Evolutionary conservation across 78 protist genomes (phyloP), one percentile per base, ranked within the genome.

Genomic region (Neovahlkampfia damariscottae): DNA sequence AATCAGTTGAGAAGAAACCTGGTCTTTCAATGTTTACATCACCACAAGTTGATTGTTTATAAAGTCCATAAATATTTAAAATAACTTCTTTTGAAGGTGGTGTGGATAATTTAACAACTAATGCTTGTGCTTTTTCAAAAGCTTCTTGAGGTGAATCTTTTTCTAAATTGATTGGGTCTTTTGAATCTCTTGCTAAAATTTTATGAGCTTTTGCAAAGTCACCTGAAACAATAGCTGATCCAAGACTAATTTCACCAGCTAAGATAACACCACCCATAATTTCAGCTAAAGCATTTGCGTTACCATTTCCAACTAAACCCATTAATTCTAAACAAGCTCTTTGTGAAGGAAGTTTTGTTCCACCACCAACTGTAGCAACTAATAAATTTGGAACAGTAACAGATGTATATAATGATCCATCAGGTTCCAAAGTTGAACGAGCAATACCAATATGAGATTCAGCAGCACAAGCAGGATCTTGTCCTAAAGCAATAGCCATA

Each of bases 341-440:
- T 81, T 96, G 99, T 2, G 94, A 88, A 0, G 89, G 86, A 6
- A 95, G 83, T 1, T 10, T 6, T 0, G 99, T 96, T 10, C 99
- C 99, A 29, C 99, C 99, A 36, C 99, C 99, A 38, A 96, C 92
- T 3, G 95, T 91, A 36, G 98, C 99, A 19, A 96, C 62, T n/a
- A 50, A 19, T n/a, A 50, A 38, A 2, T 91, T 86, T 1, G 98
- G 98, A 96, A 96, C 85, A 8, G 98, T 90, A 58, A 76, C 83
- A 34, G 95, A 86, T 6, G 88, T 58, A 68, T 50, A 77, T 59
- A 92, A 71, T 40, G 70, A 77, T 8, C 82, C 74, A 36, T 72
- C 85, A 8, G 66, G 38, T 74, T 70, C 31, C 74, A 91, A 94
- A 86, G 91, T 80, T n/a, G n/a, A n/a, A n/a, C 74, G 78, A 19